Conservation (phyloP, 1,284 basidiomycete genomes). For the Puccinia hordei region DNA sequence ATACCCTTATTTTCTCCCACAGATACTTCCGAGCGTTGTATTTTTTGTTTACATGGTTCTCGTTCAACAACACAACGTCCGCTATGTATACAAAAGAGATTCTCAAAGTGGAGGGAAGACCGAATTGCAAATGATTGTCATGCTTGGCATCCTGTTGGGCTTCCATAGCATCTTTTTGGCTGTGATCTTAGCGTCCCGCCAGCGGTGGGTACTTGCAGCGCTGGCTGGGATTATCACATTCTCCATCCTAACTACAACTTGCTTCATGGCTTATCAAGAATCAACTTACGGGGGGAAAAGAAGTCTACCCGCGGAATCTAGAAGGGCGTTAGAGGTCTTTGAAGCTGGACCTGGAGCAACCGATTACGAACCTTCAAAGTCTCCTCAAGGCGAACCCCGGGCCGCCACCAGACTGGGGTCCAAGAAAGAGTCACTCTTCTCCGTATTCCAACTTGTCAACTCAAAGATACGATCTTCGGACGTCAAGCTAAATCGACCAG, state of each 20-base stretch:
- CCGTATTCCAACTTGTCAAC: constrained; percentile 2
- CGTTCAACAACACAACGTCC: constrained; percentile 34
- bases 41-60: constrained; percentile 41
- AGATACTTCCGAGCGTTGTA: constrained; percentile 31
- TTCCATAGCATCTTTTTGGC: constrained; percentile 14
- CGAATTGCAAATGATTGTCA: constrained; percentile 15
- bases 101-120: constrained; percentile 35
- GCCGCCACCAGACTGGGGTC: background rate
- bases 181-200: constrained; percentile 18
- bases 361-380: background rate
- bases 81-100: constrained; percentile 24
- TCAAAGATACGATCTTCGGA: background rate
- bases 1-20: background rate
- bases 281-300: background rate
- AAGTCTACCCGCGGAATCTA: background rate
- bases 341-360: constrained; percentile 15
- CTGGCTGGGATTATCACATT: background rate
- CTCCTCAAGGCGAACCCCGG: background rate
- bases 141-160: constrained; percentile 6
- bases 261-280: constrained; percentile 18
- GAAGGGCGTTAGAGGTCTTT: constrained; percentile 21
- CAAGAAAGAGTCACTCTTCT: background rate
- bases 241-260: background rate
- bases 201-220: constrained; percentile 14
- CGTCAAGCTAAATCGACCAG: background rate